Conservation (phyloP, 257 asterid genomes). For the Ligustrum vulgare region DNA sequence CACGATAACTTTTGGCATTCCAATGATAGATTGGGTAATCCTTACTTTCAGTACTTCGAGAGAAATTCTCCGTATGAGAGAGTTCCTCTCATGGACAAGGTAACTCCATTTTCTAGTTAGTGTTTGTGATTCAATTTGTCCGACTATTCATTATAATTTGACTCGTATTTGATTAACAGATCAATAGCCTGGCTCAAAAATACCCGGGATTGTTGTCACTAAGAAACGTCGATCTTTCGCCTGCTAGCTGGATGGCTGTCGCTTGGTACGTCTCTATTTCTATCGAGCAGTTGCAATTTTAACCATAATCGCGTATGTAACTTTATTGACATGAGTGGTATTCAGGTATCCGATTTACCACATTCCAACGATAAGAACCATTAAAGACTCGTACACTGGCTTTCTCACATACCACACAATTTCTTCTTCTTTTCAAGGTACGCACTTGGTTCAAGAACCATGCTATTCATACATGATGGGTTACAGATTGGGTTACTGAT, state of each 20-base stretch:
- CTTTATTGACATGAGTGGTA: background rate
- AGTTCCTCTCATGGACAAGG: conserved; percentile 74
- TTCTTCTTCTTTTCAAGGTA: conserved; percentile 85
- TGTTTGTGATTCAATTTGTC: background rate
- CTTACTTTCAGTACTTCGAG: conserved; percentile 65
- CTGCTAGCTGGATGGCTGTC: conserved; percentile 93
- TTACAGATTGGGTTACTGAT: too few species aligned
- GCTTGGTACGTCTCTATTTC: conserved; percentile 56
- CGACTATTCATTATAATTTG: background rate
- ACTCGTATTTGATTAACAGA: conserved; percentile 33
- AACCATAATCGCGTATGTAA: background rate
- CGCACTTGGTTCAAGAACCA: background rate
- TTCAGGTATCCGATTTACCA: conserved; percentile 83
- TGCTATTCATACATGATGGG: too few species aligned
- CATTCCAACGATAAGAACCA: conserved; percentile 59
- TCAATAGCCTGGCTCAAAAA: conserved; percentile 44
- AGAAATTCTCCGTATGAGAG: conserved; percentile 64
- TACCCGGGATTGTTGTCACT: conserved; percentile 63
- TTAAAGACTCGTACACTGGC: conserved; percentile 59
- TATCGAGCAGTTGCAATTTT: background rate
- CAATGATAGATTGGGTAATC: conserved; percentile 60
- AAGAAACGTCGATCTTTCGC: conserved; percentile 77
- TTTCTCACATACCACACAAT: conserved; percentile 84
- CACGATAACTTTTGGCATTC: conserved; percentile 46
- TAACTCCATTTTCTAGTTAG: conserved; percentile 16